Evolutionary conservation across 2,329 filamentous ascomycete genomes (phyloP).

Genomic region (Neospermospora avenae): DNA sequence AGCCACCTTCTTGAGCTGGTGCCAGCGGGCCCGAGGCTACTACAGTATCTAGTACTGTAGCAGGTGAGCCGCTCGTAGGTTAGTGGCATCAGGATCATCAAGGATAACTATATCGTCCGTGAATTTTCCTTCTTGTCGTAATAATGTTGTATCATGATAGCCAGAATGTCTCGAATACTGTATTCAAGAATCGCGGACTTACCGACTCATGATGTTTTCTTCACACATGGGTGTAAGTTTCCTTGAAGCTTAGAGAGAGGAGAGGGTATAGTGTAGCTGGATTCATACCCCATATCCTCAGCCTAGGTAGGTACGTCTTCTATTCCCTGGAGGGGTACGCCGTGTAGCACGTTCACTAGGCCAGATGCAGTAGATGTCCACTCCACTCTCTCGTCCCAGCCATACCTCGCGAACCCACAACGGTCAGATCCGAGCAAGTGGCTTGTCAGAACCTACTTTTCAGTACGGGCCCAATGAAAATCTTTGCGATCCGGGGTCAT

Average conservation of each 20-base stretch:
- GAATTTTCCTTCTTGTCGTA: not conserved
- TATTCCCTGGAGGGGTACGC: too few species aligned
- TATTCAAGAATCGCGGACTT: too few species aligned
- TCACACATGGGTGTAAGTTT: too few species aligned
- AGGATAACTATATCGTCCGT: not conserved
- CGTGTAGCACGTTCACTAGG: too few species aligned
- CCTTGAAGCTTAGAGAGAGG: too few species aligned
- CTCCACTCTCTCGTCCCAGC: not conserved
- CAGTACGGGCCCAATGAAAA: not conserved
- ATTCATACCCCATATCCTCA: too few species aligned
- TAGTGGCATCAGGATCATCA: not conserved
- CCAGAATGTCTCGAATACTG: too few species aligned
- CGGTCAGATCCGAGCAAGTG: not conserved
- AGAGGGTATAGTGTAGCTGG: too few species aligned
- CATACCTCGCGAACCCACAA: not conserved
- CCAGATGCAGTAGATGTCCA: not conserved
- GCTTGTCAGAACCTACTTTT: constrained; percentile 3
- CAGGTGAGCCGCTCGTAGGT: too few species aligned
- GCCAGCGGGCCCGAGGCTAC: not conserved
- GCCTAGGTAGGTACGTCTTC: too few species aligned
- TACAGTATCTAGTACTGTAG: not conserved
- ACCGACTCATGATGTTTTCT: too few species aligned
- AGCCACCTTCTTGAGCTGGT: constrained; percentile 1
- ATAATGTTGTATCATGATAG: not conserved
- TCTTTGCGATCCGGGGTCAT: not conserved